A percentile compares a stretch with the other conserved stretches of the same genome.
These are phyloP conservation scores for Pezicula carpinea DNA, from an alignment of 2,329 filamentous ascomycete genomes.

Conservation along the genomic window DNA sequence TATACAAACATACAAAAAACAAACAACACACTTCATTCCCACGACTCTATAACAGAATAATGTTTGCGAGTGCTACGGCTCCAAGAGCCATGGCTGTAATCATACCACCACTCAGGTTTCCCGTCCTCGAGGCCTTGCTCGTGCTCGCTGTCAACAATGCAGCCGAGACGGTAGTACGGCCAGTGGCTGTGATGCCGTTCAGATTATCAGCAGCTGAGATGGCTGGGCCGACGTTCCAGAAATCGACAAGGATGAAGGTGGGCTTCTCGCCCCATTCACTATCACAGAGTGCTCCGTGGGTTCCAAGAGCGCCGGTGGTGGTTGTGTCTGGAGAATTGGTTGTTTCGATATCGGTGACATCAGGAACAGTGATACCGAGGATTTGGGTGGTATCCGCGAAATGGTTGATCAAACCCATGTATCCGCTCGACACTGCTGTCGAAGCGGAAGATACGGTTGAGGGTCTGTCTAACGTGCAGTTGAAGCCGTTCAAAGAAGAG, in stretches of 20 bases:
- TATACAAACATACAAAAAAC: too few relatives aligned
- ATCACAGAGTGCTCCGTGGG: constrained; percentile 49
- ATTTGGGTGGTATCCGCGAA: constrained; percentile 60
- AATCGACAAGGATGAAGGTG: constrained; percentile 76
- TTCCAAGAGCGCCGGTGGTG: constrained; percentile 47
- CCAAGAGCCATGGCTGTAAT: too few relatives aligned
- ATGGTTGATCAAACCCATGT: constrained; percentile 75
- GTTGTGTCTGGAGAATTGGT: constrained; percentile 61
- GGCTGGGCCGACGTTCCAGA: constrained; percentile 68
- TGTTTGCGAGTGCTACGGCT: too few relatives aligned
- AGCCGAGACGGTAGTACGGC: constrained; percentile 20
- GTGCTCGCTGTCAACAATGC: constrained; percentile 15
- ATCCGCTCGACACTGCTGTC: constrained; percentile 50
- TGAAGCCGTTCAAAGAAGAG: constrained; percentile 58
- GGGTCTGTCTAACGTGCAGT: constrained; percentile 67
- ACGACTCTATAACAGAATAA: too few relatives aligned
- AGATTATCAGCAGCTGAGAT: constrained; percentile 64
- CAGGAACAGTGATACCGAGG: constrained; percentile 55
- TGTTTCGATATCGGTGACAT: constrained; percentile 51
- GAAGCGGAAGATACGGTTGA: constrained; percentile 41
- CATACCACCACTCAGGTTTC: neutral
- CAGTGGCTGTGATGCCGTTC: constrained; percentile 46
- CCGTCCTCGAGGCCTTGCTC: constrained; percentile 1
- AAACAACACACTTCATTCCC: too few relatives aligned
- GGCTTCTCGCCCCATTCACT: constrained; percentile 57